A percentile compares a stretch with the other conserved stretches of the same genome.
phyloP scores from a whole-genome alignment of 768 basidiomycete species.

The Panellus pusillus region DNA sequence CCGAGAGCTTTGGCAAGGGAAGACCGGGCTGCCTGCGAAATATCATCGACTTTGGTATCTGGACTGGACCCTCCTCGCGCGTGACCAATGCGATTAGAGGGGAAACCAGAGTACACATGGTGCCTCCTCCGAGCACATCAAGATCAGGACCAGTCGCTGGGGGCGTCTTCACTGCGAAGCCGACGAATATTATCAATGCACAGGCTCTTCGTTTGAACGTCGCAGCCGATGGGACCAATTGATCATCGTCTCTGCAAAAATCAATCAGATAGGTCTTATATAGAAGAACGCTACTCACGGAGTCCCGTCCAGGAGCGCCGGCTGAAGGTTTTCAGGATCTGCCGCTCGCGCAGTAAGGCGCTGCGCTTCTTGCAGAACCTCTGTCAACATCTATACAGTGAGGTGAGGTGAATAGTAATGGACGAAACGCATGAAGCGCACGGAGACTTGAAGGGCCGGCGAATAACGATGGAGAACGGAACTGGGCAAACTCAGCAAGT shows the following conservation, averaged over 20 bases:
- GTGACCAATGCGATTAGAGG: conserved; percentile 50
- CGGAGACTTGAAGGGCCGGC: conserved; percentile 51
- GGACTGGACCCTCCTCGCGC: conserved; percentile 29
- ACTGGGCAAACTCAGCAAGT: conserved; percentile 64
- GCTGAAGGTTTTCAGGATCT: conserved; percentile 34
- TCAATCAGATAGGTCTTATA: neutral
- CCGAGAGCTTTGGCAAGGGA: conserved; percentile 56
- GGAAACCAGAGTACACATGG: conserved; percentile 45
- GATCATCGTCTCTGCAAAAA: conserved; percentile 57
- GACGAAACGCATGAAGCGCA: conserved; percentile 31
- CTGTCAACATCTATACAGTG: conserved; percentile 56
- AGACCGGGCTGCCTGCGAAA: conserved; percentile 46
- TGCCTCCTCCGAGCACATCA: conserved; percentile 25
- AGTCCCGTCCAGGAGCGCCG: conserved; percentile 56
- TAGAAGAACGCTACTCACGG: conserved; percentile 40
- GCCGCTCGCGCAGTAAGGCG: conserved; percentile 50
- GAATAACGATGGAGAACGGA: conserved; percentile 60
- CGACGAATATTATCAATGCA: conserved; percentile 65
- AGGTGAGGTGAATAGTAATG: neutral
- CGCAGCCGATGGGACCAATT: conserved; percentile 42
- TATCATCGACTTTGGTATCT: conserved; percentile 42
- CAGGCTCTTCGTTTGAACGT: conserved; percentile 61
- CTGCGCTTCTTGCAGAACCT: conserved; percentile 65
- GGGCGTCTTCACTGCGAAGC: conserved; percentile 45
- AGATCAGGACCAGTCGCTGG: conserved; percentile 19